phyloP scores from a whole-genome alignment of 2,329 filamentous ascomycete species.

The Aciculosporium take region DNA sequence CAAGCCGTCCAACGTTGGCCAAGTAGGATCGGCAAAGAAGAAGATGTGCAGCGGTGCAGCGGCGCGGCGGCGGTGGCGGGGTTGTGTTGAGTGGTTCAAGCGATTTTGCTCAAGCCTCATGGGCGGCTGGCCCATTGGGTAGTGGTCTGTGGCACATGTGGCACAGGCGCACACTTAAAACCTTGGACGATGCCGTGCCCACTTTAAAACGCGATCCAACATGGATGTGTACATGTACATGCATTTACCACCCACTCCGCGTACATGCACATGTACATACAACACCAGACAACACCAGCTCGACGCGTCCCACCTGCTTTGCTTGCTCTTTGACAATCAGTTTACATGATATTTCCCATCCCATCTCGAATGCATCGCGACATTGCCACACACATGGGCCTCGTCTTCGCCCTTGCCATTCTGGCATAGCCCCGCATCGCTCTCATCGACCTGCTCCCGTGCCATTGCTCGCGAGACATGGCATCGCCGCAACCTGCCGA shows the following conservation, averaged over 20 bases:
- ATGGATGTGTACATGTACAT: too few relatives aligned
- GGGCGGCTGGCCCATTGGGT: too few relatives aligned
- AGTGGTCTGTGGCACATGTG: neutral
- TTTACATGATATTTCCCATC: too few relatives aligned
- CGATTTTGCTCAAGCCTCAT: too few relatives aligned
- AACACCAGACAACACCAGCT: neutral
- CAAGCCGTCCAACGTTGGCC: slow-evolving; percentile 2
- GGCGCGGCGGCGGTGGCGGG: slow-evolving; percentile 11
- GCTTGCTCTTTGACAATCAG: neutral
- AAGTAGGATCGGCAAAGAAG: neutral
- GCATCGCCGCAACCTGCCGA: slow-evolving; percentile 14
- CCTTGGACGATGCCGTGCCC: neutral
- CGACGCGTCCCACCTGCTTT: neutral
- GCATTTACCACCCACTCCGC: too few relatives aligned
- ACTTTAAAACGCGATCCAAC: neutral
- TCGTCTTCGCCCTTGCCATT: neutral
- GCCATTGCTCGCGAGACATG: slow-evolving; percentile 11
- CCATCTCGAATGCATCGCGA: neutral
- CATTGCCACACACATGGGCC: neutral
- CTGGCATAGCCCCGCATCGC: neutral
- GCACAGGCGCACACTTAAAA: too few relatives aligned
- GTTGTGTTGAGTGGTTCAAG: neutral
- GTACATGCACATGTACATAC: too few relatives aligned
- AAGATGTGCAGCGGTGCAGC: slow-evolving; percentile 6
- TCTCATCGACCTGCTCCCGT: neutral